Percentiles rank a stretch among this genome's conserved stretches.
Conservation (phyloP, 805 yeast species). For the Myxozyma neotropica region DNA sequence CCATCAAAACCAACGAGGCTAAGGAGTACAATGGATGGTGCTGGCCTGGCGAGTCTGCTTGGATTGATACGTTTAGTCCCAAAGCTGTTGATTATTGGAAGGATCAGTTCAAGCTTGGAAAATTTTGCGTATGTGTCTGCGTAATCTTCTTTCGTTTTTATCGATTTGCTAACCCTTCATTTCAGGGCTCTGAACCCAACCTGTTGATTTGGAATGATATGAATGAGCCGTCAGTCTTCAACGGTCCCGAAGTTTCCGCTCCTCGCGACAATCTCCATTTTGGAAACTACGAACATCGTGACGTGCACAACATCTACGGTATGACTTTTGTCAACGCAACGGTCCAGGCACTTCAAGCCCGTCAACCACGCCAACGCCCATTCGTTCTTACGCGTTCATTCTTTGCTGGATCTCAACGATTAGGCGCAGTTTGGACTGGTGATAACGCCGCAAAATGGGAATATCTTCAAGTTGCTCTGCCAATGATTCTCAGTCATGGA, state of each 20-base stretch:
- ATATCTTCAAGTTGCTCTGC: conserved; percentile 73
- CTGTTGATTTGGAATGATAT: conserved; percentile 94
- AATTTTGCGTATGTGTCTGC: conserved; percentile 35
- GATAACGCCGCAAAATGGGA: conserved; percentile 95
- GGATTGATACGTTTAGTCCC: conserved; percentile 87
- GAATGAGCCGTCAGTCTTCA: conserved; percentile 95
- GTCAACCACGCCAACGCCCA: conserved; percentile 63
- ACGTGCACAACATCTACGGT: conserved; percentile 86
- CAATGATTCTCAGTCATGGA: conserved; percentile 83
- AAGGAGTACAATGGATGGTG: conserved; percentile 78
- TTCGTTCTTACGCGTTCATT: conserved; percentile 84
- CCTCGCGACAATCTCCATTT: conserved; percentile 79
- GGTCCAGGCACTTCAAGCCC: conserved; percentile 58
- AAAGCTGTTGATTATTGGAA: conserved; percentile 63
- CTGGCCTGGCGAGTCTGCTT: conserved; percentile 96
- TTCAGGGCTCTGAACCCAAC: conserved; percentile 52
- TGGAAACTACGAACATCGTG: conserved; percentile 87
- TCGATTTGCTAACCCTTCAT: background rate
- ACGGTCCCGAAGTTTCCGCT: conserved; percentile 91
- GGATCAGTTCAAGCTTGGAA: conserved; percentile 52
- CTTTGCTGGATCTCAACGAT: conserved; percentile 87
- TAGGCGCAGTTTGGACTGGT: conserved; percentile 97
- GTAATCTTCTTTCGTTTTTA: background rate
- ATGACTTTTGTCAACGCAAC: conserved; percentile 80
- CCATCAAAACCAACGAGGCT: conserved; percentile 53